Percentiles rank a stretch among this genome's conserved stretches.
These are phyloP conservation scores for Thinopyrum elongatum DNA, from an alignment of 176 grass and related monocot species.

Conservation along the genomic window DNA sequence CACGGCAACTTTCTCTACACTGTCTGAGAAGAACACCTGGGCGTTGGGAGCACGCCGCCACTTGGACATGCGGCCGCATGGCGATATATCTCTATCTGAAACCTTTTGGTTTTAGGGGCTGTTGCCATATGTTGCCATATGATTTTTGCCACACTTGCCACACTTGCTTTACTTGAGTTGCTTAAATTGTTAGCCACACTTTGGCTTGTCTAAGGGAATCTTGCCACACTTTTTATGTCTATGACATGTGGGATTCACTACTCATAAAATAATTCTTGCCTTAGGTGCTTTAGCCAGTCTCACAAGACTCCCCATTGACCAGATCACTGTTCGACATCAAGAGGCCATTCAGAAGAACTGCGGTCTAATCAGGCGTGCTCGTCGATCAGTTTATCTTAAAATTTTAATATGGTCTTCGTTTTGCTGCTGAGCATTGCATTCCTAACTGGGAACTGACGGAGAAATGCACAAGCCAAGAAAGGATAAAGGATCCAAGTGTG, in stretches of 20 bases:
- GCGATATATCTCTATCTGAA: background rate
- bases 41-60: background rate
- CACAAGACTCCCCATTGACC: slow-evolving; percentile 26
- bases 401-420: background rate
- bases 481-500: background rate
- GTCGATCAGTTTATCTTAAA: background rate
- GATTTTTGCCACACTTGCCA: too few relatives aligned
- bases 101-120: too few relatives aligned
- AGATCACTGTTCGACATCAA: background rate
- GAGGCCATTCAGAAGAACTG: background rate
- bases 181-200: too few relatives aligned
- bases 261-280: too few relatives aligned
- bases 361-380: slow-evolving; percentile 16
- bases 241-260: too few relatives aligned
- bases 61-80: slow-evolving; percentile 9
- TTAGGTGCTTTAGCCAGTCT: background rate
- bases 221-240: too few relatives aligned
- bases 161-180: too few relatives aligned
- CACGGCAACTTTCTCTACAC: slow-evolving; percentile 11
- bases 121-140: too few relatives aligned
- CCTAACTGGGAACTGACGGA: background rate
- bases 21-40: background rate
- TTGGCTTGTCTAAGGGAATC: too few relatives aligned
- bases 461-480: background rate
- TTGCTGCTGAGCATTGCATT: background rate